These are phyloP conservation scores for Glycine tomentella DNA, from an alignment of 306 rosid species.

Conservation along the genomic window DNA sequence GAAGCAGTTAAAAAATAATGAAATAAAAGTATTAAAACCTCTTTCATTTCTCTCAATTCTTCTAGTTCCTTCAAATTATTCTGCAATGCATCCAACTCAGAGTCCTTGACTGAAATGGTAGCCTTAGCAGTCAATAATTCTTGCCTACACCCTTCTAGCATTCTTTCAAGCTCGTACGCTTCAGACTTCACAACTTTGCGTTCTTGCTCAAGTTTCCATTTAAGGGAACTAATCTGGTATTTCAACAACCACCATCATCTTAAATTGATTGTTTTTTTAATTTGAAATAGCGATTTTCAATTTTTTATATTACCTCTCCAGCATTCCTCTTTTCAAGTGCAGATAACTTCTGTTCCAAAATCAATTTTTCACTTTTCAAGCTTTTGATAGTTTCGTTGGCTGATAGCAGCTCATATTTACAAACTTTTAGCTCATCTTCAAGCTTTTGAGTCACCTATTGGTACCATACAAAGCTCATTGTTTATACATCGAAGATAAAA, in stretches of 20 bases:
- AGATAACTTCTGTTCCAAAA: slow-evolving; percentile 65
- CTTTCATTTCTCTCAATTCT: slow-evolving; percentile 97
- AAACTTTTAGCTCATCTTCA: slow-evolving; percentile 73
- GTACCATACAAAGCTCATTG: slow-evolving; percentile 29
- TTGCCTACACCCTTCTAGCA: slow-evolving; percentile 64
- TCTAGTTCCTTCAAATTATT: slow-evolving; percentile 84
- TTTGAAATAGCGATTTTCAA: slow-evolving; percentile 29
- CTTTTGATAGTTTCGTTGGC: slow-evolving; percentile 70
- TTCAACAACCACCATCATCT: slow-evolving; percentile 41
- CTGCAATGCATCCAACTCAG: slow-evolving; percentile 70
- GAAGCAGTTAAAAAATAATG: background rate
- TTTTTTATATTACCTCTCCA: slow-evolving; percentile 68
- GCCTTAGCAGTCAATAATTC: slow-evolving; percentile 66
- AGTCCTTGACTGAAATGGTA: slow-evolving; percentile 64
- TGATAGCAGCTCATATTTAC: slow-evolving; percentile 64
- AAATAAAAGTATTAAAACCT: slow-evolving; percentile 54
- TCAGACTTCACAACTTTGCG: slow-evolving; percentile 63
- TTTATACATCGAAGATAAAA: slow-evolving; percentile 36
- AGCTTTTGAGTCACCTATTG: slow-evolving; percentile 66
- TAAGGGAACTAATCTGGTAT: slow-evolving; percentile 68
- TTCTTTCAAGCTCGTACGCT: slow-evolving; percentile 70
- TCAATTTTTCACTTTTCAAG: slow-evolving; percentile 63
- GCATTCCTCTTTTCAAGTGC: slow-evolving; percentile 66
- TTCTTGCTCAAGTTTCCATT: slow-evolving; percentile 71
- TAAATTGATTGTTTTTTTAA: slow-evolving; percentile 24